phyloP scores from a whole-genome alignment of 352 stramenopile species.

The Pythium folliculosum region DNA sequence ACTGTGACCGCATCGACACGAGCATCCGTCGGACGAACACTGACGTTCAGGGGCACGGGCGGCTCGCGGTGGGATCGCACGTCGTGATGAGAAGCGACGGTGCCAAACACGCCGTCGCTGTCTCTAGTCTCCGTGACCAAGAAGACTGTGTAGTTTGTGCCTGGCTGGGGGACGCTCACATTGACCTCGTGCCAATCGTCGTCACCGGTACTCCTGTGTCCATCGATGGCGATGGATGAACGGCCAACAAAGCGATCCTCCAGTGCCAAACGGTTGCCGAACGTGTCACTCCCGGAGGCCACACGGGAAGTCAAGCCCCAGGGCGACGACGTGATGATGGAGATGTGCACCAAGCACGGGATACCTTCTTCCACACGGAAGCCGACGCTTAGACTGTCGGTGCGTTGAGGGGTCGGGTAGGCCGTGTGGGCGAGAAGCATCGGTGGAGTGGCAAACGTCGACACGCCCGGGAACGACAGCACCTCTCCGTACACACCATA shows the following conservation, averaged over 20 bases:
- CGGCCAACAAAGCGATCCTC: slow-evolving; percentile 54
- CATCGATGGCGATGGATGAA: slow-evolving; percentile 38
- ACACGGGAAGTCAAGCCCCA: slow-evolving; percentile 44
- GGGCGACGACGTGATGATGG: slow-evolving; percentile 42
- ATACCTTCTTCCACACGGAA: slow-evolving; percentile 56
- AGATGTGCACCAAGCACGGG: slow-evolving; percentile 59
- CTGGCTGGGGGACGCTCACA: slow-evolving; percentile 50
- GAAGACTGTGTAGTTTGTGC: slow-evolving; percentile 69
- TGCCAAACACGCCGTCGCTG: slow-evolving; percentile 74
- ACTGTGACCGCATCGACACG: slow-evolving; percentile 69
- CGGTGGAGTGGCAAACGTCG: slow-evolving; percentile 64
- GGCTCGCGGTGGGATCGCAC: slow-evolving; percentile 56
- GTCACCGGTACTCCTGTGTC: slow-evolving; percentile 22
- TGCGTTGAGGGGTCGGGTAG: slow-evolving; percentile 57
- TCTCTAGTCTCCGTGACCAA: slow-evolving; percentile 69
- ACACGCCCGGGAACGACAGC: slow-evolving; percentile 41
- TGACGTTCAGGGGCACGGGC: slow-evolving; percentile 39
- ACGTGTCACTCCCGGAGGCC: slow-evolving; percentile 46
- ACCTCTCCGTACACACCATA: slow-evolving; percentile 66
- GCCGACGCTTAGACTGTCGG: slow-evolving; percentile 50
- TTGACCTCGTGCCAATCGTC: slow-evolving; percentile 54
- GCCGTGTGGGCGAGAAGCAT: slow-evolving; percentile 66
- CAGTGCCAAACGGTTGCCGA: slow-evolving; percentile 67
- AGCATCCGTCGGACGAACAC: slow-evolving; percentile 53
- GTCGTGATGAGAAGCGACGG: slow-evolving; percentile 56